Conservation (phyloP, 257 asterid species). For the Solanum habrochaites region DNA sequence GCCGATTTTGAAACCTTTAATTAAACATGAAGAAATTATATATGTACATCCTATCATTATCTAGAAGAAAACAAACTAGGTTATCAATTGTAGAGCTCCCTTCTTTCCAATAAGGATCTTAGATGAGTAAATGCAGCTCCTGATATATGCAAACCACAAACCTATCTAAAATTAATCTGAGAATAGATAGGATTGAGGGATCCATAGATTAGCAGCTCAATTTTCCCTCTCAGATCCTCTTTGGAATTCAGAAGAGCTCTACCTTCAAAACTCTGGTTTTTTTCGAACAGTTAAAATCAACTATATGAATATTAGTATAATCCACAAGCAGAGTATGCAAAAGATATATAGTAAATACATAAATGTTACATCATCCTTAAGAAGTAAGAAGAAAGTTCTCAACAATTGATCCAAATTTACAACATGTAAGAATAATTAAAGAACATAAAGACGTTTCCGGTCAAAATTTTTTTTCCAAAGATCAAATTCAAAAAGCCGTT, state of each 20-base stretch:
- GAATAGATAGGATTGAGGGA: conserved; percentile 47
- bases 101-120: conserved; percentile 64
- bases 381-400: background rate
- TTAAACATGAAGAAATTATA: background rate
- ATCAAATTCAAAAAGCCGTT: too few species aligned
- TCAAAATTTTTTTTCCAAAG: background rate
- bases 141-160: conserved; percentile 68
- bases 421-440: background rate
- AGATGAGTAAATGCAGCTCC: conserved; percentile 48
- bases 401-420: background rate
- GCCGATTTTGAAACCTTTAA: background rate
- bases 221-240: conserved; percentile 50
- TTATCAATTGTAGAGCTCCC: conserved; percentile 58
- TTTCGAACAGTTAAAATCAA: background rate
- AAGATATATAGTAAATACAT: background rate
- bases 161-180: conserved; percentile 2
- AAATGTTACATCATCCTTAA: background rate
- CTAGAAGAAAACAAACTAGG: background rate
- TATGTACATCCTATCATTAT: background rate
- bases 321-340: background rate
- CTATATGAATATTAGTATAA: background rate
- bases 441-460: background rate
- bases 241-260: conserved; percentile 87
- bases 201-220: conserved; percentile 68
- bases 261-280: conserved; percentile 23